A percentile compares a stretch with the other conserved stretches of the same genome.
Conservation (phyloP, 2,329 filamentous ascomycete genomes). For the Fusarium brachygibbosum region DNA sequence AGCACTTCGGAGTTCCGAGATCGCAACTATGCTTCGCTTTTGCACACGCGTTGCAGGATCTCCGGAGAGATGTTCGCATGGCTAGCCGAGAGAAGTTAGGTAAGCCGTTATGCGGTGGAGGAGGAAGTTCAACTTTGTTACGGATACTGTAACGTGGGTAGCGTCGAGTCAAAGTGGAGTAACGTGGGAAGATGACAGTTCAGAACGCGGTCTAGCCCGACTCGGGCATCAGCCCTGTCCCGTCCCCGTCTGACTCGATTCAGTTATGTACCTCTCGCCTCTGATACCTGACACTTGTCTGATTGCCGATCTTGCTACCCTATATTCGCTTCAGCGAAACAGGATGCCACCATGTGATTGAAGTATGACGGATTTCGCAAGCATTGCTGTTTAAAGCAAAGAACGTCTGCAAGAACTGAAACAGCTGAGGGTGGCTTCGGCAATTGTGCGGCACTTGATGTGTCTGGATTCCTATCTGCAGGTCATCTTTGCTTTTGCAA, state of each 20-base stretch:
- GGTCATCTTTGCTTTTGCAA: neutral
- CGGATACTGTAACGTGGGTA: slow-evolving; percentile 5
- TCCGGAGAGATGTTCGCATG: slow-evolving; percentile 69
- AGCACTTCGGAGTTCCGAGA: slow-evolving; percentile 66
- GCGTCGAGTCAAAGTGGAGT: slow-evolving; percentile 17
- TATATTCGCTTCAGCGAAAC: neutral
- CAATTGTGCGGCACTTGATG: neutral
- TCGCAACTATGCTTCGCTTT: slow-evolving; percentile 69
- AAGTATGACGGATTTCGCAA: neutral
- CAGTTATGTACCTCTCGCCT: no score
- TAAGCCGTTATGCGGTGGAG: slow-evolving; percentile 13
- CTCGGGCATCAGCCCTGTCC: neutral
- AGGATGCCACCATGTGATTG: neutral
- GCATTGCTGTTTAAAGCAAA: neutral
- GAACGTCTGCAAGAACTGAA: neutral
- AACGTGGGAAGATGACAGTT: neutral
- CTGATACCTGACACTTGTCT: neutral
- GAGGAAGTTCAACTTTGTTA: slow-evolving; percentile 20
- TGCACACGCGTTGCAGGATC: slow-evolving; percentile 69
- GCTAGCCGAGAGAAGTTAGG: slow-evolving; percentile 19
- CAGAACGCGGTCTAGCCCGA: slow-evolving; percentile 3
- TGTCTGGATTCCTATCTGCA: neutral
- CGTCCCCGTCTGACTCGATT: neutral
- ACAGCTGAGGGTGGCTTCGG: neutral
- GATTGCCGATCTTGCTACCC: slow-evolving; percentile 2